phyloP scores from a whole-genome alignment of 768 basidiomycete genomes.

The Lentinula edodes region DNA sequence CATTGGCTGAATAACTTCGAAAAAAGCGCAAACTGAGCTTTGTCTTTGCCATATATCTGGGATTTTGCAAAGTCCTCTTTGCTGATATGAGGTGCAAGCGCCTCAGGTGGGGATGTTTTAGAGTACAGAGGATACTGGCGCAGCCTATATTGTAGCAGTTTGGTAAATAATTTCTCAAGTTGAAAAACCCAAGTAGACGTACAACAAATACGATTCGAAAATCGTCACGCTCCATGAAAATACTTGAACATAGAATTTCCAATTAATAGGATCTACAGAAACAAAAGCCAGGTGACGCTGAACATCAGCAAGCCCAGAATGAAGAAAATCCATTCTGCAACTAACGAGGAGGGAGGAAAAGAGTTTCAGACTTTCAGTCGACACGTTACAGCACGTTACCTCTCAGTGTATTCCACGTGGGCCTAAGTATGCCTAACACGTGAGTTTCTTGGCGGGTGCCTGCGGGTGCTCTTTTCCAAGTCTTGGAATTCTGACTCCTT shows the following conservation, averaged over 20 bases:
- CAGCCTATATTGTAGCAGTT: slow-evolving; percentile 27
- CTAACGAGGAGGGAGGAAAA: neutral
- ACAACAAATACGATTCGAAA: slow-evolving; percentile 88
- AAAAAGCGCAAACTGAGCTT: slow-evolving; percentile 76
- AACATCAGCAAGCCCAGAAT: slow-evolving; percentile 48
- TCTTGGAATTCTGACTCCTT: too few species aligned
- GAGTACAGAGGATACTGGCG: slow-evolving; percentile 87
- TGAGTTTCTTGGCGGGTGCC: too few species aligned
- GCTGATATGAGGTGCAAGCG: slow-evolving; percentile 64
- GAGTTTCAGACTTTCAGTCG: neutral
- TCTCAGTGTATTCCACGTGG: too few species aligned
- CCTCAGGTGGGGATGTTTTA: slow-evolving; percentile 64
- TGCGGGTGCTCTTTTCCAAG: too few species aligned
- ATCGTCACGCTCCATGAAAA: slow-evolving; percentile 75
- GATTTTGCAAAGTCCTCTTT: slow-evolving; percentile 78
- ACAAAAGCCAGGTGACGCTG: slow-evolving; percentile 69
- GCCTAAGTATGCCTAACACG: too few species aligned
- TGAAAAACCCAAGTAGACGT: slow-evolving; percentile 23
- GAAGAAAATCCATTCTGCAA: slow-evolving; percentile 53
- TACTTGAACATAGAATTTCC: slow-evolving; percentile 74
- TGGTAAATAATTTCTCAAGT: neutral
- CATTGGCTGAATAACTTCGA: slow-evolving; percentile 70
- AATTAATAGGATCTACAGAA: slow-evolving; percentile 65
- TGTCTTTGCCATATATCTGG: slow-evolving; percentile 87
- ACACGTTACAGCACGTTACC: neutral